Evolutionary conservation across 2,329 filamentous ascomycete genomes (phyloP).

Genomic region (Aspergillus neotritici): DNA sequence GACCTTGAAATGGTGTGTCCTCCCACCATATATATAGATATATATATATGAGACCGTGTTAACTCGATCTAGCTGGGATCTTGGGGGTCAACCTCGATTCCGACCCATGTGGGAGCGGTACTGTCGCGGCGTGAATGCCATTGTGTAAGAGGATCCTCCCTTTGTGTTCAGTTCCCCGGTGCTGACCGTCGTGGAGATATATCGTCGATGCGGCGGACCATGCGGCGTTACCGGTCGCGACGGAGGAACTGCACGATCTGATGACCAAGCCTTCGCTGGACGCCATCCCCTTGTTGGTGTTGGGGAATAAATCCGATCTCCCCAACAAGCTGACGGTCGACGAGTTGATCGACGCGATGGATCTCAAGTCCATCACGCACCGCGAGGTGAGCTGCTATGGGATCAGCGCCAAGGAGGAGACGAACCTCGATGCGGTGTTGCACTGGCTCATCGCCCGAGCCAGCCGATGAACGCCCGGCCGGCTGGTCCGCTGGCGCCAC

Average conservation of each 20-base stretch:
- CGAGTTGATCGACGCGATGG: conserved; percentile 86
- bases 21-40: no score
- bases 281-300: conserved; percentile 84
- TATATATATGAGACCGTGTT: no score
- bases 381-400: conserved; percentile 98
- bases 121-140: conserved; percentile 93
- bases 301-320: conserved; percentile 96
- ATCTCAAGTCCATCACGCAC: conserved; percentile 80
- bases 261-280: conserved; percentile 78
- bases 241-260: conserved; percentile 85
- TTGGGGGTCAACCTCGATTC: conserved; percentile 93
- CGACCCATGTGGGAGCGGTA: conserved; percentile 99
- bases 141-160: conserved; percentile 57
- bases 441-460: conserved; percentile 93
- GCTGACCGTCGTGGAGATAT: conserved; percentile 52
- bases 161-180: background rate
- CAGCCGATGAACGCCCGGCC: conserved; percentile 52
- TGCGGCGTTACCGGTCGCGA: conserved; percentile 72
- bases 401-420: conserved; percentile 98
- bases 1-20: conserved; percentile 77
- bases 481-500: background rate
- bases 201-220: conserved; percentile 94
- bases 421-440: conserved; percentile 92
- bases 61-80: conserved; percentile 66
- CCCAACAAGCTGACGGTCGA: conserved; percentile 87